phyloP scores from a whole-genome alignment of 805 yeast genomes.

The Suhomyces tanzawaensis region DNA sequence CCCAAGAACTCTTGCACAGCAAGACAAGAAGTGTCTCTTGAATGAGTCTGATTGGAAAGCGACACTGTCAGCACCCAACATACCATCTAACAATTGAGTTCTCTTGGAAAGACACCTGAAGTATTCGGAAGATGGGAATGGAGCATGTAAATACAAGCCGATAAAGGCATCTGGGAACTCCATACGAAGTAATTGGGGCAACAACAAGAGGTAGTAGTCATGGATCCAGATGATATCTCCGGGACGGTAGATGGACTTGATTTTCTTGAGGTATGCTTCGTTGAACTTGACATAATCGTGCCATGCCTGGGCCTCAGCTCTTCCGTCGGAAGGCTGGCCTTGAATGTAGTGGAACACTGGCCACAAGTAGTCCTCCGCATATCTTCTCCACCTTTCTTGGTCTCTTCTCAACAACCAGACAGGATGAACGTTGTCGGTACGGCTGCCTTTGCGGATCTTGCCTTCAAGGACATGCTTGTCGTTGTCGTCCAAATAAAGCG shows the following conservation, averaged over 20 bases:
- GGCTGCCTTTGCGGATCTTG: slow-evolving; percentile 45
- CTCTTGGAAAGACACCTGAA: slow-evolving; percentile 87
- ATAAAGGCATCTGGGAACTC: slow-evolving; percentile 69
- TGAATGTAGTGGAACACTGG: slow-evolving; percentile 93
- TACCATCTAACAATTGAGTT: slow-evolving; percentile 78
- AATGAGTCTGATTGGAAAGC: slow-evolving; percentile 86
- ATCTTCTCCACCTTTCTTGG: slow-evolving; percentile 81
- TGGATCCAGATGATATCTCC: slow-evolving; percentile 95
- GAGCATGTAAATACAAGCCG: slow-evolving; percentile 80
- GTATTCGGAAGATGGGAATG: slow-evolving; percentile 95
- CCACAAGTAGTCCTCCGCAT: slow-evolving; percentile 91
- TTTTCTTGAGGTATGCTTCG: slow-evolving; percentile 82
- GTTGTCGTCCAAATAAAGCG: slow-evolving; percentile 53
- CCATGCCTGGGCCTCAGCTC: slow-evolving; percentile 72
- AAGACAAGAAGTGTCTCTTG: slow-evolving; percentile 85
- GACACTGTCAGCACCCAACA: slow-evolving; percentile 84
- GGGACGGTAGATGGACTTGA: slow-evolving; percentile 68
- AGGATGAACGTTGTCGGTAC: slow-evolving; percentile 65
- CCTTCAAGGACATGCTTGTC: slow-evolving; percentile 54
- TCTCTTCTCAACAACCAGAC: slow-evolving; percentile 83
- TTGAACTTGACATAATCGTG: slow-evolving; percentile 86
- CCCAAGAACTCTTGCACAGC: slow-evolving; percentile 86
- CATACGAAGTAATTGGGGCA: slow-evolving; percentile 83
- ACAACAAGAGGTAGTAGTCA: slow-evolving; percentile 77
- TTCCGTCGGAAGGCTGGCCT: slow-evolving; percentile 67